Conservation (phyloP, 2,329 filamentous ascomycete genomes). For the Alternaria rosae region DNA sequence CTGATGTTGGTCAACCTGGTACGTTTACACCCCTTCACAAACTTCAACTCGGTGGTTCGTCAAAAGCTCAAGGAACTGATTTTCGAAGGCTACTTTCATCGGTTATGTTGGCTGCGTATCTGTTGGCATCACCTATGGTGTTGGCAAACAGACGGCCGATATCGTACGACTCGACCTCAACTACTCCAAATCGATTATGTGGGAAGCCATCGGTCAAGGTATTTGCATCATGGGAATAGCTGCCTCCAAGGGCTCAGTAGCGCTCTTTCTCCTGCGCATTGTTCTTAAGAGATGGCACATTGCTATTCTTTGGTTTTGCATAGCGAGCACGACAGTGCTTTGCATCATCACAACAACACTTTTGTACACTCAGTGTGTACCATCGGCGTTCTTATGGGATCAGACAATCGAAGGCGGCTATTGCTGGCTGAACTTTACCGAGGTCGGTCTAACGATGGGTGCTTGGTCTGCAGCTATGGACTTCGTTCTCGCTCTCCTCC, state of each 20-base stretch:
- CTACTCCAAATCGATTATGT: constrained; percentile 43
- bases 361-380: constrained; percentile 39
- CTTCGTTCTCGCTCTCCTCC: constrained; percentile 46
- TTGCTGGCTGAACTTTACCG: constrained; percentile 40
- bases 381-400: constrained; percentile 38
- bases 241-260: constrained; percentile 39
- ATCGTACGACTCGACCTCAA: constrained; percentile 23
- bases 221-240: constrained; percentile 45
- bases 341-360: constrained; percentile 37
- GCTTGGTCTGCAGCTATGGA: constrained; percentile 46
- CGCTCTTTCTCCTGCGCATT: constrained; percentile 42
- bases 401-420: constrained; percentile 30
- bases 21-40: constrained; percentile 3
- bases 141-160: constrained; percentile 36
- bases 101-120: constrained; percentile 35
- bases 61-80: neutral
- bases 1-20: constrained; percentile 40
- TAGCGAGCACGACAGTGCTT: constrained; percentile 34
- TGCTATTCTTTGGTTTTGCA: constrained; percentile 41
- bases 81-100: constrained; percentile 30
- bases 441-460: constrained; percentile 38
- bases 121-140: constrained; percentile 35
- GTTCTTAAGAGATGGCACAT: constrained; percentile 40
- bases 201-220: constrained; percentile 41
- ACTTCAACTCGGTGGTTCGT: neutral